Percentiles rank a stretch among this genome's conserved stretches.
Conservation (phyloP, 192 early-diverging fungal species). For the Mortierella hygrophila region DNA sequence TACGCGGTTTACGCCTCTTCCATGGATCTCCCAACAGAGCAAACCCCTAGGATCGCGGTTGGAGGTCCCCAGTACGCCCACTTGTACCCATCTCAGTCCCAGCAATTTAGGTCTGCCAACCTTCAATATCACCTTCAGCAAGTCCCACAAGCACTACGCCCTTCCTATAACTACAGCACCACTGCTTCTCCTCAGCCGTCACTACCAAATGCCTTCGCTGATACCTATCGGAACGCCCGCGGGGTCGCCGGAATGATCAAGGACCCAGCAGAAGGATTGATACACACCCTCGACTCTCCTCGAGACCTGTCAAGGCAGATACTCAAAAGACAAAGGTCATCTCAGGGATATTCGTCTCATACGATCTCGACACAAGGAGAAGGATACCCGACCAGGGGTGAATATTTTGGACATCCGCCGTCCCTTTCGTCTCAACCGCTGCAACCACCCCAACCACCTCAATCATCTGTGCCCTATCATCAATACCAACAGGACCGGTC, state of each 20-base stretch:
- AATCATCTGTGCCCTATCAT: not conserved
- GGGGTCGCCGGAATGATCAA: not conserved
- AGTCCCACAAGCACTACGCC: not conserved
- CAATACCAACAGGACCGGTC: not conserved
- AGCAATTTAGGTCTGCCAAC: not conserved
- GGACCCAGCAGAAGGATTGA: not conserved
- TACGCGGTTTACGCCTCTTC: not conserved
- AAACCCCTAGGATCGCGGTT: not conserved
- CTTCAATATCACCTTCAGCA: constrained; percentile 3
- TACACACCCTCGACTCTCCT: not conserved
- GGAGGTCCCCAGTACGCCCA: not conserved
- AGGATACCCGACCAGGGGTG: not conserved
- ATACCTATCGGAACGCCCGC: not conserved
- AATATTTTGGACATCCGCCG: not conserved
- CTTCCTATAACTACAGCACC: not conserved
- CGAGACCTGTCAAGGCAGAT: not conserved
- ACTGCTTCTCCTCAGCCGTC: not conserved
- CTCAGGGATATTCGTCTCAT: not conserved
- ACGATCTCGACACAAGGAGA: not conserved
- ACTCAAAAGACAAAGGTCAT: not conserved
- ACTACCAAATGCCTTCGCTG: not conserved
- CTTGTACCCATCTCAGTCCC: not conserved
- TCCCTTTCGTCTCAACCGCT: not conserved
- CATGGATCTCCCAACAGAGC: not conserved
- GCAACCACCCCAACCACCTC: too few species aligned